Conservation (phyloP, 106 monocot genomes). For the Narthecium ossifragum region DNA sequence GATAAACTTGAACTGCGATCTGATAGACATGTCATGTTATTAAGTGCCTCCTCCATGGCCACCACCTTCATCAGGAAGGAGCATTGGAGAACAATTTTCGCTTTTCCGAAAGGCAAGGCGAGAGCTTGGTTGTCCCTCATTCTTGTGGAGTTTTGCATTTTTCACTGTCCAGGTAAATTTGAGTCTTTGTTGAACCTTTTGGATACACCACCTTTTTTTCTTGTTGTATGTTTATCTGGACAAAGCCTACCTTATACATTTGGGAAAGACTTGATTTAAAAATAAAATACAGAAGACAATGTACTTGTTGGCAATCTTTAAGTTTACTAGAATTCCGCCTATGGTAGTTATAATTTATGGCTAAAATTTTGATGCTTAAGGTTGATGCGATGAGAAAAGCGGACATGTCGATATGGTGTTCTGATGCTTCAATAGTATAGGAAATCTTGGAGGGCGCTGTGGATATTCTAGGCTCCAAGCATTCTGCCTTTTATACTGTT, state of each 20-base stretch:
- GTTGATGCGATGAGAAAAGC: too few relatives aligned
- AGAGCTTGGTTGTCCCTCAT: constrained; percentile 79
- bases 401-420: too few relatives aligned
- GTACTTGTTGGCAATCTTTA: not conserved
- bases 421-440: too few relatives aligned
- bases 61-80: constrained; percentile 65
- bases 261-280: too few relatives aligned
- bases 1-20: not conserved
- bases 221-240: not conserved
- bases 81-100: constrained; percentile 49
- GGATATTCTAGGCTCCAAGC: too few relatives aligned
- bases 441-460: too few relatives aligned
- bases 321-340: not conserved
- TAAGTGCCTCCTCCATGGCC: constrained; percentile 90
- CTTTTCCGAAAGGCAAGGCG: constrained; percentile 57
- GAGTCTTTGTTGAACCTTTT: not conserved
- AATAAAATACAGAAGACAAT: too few relatives aligned
- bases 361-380: not conserved
- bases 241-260: not conserved
- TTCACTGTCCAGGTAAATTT: constrained; percentile 61
- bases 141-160: constrained; percentile 72
- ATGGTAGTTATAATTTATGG: too few relatives aligned
- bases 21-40: constrained; percentile 14
- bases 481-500: too few relatives aligned
- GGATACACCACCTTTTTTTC: not conserved